Evolutionary conservation across 225 moss, liverwort and hornwort species (phyloP).

Genomic region (Physcomitrellopsis africana): DNA sequence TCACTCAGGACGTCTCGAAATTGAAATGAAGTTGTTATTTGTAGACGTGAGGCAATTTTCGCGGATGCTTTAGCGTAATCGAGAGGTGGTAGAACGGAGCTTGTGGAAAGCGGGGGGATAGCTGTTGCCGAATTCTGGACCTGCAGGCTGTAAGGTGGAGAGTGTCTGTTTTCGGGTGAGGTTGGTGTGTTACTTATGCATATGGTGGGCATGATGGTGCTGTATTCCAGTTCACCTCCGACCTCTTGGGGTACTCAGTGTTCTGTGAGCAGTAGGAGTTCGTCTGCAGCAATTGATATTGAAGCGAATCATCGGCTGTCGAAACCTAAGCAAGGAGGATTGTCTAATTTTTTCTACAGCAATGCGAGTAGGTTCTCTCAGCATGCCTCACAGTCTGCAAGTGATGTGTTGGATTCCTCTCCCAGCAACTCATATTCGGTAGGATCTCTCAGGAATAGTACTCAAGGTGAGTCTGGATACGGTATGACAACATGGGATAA

Average conservation of each 20-base stretch:
- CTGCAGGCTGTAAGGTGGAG: neutral
- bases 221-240: constrained; percentile 88
- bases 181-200: constrained; percentile 11
- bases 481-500: constrained; percentile 54
- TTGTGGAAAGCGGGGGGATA: constrained; percentile 25
- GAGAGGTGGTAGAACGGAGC: constrained; percentile 17
- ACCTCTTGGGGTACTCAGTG: constrained; percentile 63
- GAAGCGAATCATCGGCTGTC: constrained; percentile 43
- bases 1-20: neutral
- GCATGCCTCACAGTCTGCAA: constrained; percentile 23
- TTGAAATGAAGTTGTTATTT: neutral
- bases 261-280: constrained; percentile 49
- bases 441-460: constrained; percentile 48
- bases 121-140: constrained; percentile 42
- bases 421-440: constrained; percentile 29
- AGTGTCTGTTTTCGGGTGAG: neutral
- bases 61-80: neutral
- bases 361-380: constrained; percentile 36
- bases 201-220: constrained; percentile 69
- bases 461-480: constrained; percentile 49
- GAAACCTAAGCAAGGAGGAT: constrained; percentile 56
- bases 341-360: constrained; percentile 67
- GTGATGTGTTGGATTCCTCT: constrained; percentile 54
- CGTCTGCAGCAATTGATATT: constrained; percentile 45
- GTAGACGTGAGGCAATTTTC: neutral